A percentile compares a stretch with the other conserved stretches of the same genome.
Conservation (phyloP, 1,284 basidiomycete species). For the Trametes pubescens region DNA sequence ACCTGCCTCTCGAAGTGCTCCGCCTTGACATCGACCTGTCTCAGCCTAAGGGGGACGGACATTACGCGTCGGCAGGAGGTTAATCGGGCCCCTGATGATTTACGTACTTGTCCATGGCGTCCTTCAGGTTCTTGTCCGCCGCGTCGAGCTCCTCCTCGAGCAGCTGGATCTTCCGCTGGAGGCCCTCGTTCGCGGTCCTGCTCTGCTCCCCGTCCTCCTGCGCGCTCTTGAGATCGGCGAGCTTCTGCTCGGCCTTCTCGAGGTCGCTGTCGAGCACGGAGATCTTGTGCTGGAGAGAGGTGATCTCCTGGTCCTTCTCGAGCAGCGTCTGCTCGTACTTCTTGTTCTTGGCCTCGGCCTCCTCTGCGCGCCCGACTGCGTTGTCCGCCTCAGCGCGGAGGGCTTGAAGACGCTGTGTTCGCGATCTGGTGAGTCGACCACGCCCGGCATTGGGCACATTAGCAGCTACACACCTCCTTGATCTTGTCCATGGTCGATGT, state of each 20-base stretch:
- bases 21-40: conserved; percentile 98
- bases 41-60: conserved; percentile 67
- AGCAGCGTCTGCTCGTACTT: conserved; percentile 82
- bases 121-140: conserved; percentile 97
- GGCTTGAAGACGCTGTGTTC: conserved; percentile 66
- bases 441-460: background rate
- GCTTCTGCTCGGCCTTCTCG: conserved; percentile 80
- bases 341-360: conserved; percentile 89
- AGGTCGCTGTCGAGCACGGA: conserved; percentile 75
- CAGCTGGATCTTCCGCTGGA: conserved; percentile 88
- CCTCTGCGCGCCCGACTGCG: conserved; percentile 82
- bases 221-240: conserved; percentile 75
- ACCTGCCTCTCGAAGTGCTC: conserved; percentile 98
- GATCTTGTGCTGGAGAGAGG: conserved; percentile 85
- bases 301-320: conserved; percentile 89
- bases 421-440: conserved; percentile 10
- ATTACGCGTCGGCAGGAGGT: conserved; percentile 23
- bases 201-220: conserved; percentile 79
- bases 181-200: conserved; percentile 79
- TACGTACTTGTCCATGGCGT: conserved; percentile 95
- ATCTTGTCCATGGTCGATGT: conserved; percentile 73
- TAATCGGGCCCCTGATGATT: conserved; percentile 14
- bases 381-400: conserved; percentile 90
- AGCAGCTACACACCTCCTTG: conserved; percentile 62
- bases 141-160: conserved; percentile 96